Base-by-base conservation (phyloP, 768 basidiomycete genomes). In the Lactarius hatsudake region DNA sequence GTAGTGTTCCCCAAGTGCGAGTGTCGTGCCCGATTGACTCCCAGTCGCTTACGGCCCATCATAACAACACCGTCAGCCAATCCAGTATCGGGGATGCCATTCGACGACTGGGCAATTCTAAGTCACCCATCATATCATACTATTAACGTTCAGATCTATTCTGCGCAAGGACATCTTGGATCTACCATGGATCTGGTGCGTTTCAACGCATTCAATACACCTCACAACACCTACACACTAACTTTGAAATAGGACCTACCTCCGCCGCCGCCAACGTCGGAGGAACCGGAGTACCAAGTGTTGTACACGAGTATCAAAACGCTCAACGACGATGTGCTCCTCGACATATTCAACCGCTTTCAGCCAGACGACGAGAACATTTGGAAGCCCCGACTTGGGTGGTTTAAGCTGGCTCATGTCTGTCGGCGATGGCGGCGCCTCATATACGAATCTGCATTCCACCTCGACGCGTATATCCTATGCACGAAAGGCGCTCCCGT, bases 91-190 rank as follows among this genome's bases (percentile, higher is more conserved):
- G 30, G 15, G 30, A 32, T 28, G 13, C 42, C 32, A 18, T n/a
- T 61, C 20, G 20, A 63, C n/a, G 32, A 63, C 62, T 43, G 55
- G 62, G 45, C 18, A 23, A n/a, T 32, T 43, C 42, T 32, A 10
- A 43, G n/a, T 56, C 55, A 30, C 28, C 15, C 12, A 3, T 43
- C 20, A 15, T 23, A 10, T 30, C 6, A n/a, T 23, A 18, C 40
- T 26, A 38, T 26, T 34, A 6, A 56, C 18, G 6, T 45, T 17
- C 55, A 63, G 13, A 34, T 63, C 12, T 53, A 53, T 26, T 26
- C 51, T 26, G 51, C 26, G 26, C 51, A 53, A 28, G 26, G 51
- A 15, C 13, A 23, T 23, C 51, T 13, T 26, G 23, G 15, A 53
- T 53, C 23, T 53, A 53, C 26, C 51, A 2, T 15, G 26, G 51